Base-by-base conservation (phyloP, 2,329 filamentous ascomycete genomes). In the Sordariomycetes sp. region DNA sequence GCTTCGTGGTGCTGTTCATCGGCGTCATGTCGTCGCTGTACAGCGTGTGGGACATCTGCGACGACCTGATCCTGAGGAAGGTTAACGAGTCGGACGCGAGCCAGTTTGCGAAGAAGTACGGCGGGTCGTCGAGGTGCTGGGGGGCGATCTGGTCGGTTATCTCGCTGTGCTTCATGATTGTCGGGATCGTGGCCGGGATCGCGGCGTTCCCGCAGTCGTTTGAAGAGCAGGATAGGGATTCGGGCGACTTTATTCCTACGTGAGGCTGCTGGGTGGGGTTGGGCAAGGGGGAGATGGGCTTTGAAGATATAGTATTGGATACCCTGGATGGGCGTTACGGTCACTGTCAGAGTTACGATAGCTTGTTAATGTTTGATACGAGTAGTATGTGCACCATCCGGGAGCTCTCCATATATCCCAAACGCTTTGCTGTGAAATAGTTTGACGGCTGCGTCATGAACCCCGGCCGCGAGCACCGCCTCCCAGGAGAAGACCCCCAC, bases 41-140 rank as follows among this genome's bases (percentile, higher is more conserved):
- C 70, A 89, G 85, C 62, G 87, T 89, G 5, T 92, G 88, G 88
- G 88, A 92, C 74, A 92, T 92, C 64, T 91, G 87, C 70, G 88
- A 93, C 66, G 88, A 93, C 64, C 75, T 92, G 35, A 90, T 93
- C 63, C 74, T 91, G 4, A 80, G 88, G 60, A 92, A 91, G 72
- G 87, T 92, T 56, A 54, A 92, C 70, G 83, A 79, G 24, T 90
- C 87, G 4, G 88, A 93, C 67, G 88, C 88, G 6, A 89, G 85
- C 63, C 86, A 90, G 34, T 92, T 92, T 64, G 88, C 88, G 8
- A 79, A 89, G 71, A 79, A 83, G 24, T 92, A 92, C 64, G 88
- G 88, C 12, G 88, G 88, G 40, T 90, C 87, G 0, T 89, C 87
- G 1, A 86, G 88, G 66, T 91, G 87, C 76, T 91, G 89, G 88